phyloP scores from a whole-genome alignment of 176 grass and related monocot species.

The Dendrocalamus sinicus region DNA sequence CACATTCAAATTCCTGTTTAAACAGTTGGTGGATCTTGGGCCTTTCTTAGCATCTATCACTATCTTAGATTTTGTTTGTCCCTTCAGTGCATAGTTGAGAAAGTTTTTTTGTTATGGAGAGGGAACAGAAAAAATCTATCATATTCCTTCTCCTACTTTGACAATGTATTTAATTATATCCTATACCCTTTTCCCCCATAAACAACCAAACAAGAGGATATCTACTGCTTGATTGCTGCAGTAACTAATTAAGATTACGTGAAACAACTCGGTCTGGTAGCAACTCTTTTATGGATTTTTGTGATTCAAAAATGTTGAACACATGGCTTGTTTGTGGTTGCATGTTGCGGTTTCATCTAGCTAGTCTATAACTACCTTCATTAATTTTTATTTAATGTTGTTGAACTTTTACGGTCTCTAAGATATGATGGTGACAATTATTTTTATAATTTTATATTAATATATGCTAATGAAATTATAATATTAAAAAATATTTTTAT shows the following conservation, averaged over 20 bases:
- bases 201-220: constrained; percentile 18
- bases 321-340: background rate
- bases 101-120: constrained; percentile 17
- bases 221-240: background rate
- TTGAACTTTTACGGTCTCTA: too few species aligned
- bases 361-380: background rate
- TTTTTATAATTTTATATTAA: too few species aligned
- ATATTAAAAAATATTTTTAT: too few species aligned
- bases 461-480: too few species aligned
- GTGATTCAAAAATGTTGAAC: too few species aligned
- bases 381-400: too few species aligned
- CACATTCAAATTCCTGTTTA: constrained; percentile 46
- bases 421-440: too few species aligned
- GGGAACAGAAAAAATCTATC: constrained; percentile 25
- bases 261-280: too few species aligned
- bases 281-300: too few species aligned
- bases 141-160: constrained; percentile 15
- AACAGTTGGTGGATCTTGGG: constrained; percentile 29
- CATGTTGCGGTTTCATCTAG: background rate
- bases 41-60: constrained; percentile 29
- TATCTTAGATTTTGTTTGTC: constrained; percentile 43
- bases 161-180: background rate
- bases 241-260: background rate
- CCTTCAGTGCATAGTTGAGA: constrained; percentile 32
- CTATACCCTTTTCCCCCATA: background rate